phyloP scores from a whole-genome alignment of 495 filamentous ascomycete genomes.

The Halenospora varia region DNA sequence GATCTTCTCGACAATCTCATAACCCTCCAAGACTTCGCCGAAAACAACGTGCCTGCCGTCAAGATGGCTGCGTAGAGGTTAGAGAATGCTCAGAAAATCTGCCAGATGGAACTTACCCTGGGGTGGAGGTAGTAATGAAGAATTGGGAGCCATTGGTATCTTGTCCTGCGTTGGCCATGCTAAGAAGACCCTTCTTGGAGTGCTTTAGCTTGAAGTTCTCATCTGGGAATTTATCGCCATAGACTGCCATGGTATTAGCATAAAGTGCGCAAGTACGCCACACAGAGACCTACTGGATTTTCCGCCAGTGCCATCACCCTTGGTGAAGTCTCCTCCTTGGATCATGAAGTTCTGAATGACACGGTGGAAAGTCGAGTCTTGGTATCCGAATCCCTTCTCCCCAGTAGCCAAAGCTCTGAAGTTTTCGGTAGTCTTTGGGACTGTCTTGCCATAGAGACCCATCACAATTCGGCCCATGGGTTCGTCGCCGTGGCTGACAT shows the following conservation, averaged over 20 bases:
- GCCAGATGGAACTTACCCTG: conserved; percentile 59
- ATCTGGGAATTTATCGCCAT: conserved; percentile 90
- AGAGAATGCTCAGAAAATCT: conserved; percentile 7
- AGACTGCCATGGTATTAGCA: conserved; percentile 50
- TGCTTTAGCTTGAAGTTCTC: conserved; percentile 99
- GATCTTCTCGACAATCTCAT: conserved; percentile 85
- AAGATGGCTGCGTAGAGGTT: conserved; percentile 60
- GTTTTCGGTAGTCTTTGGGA: conserved; percentile 97
- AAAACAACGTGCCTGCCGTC: conserved; percentile 90
- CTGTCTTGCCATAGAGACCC: conserved; percentile 95
- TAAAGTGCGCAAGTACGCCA: not conserved
- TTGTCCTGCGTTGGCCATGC: conserved; percentile 96
- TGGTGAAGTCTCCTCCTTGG: conserved; percentile 99
- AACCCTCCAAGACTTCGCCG: conserved; percentile 86
- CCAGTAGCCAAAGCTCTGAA: conserved; percentile 96
- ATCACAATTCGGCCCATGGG: conserved; percentile 81
- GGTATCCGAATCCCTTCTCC: conserved; percentile 85
- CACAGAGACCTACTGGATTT: conserved; percentile 67
- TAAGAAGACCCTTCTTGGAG: conserved; percentile 57
- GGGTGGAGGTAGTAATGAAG: conserved; percentile 88
- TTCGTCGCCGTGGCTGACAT: conserved; percentile 88
- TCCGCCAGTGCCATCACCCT: conserved; percentile 90
- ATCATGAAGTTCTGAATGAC: conserved; percentile 99
- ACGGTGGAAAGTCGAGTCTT: conserved; percentile 64
- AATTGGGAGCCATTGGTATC: conserved; percentile 99